Evolutionary conservation across 108 stramenopile genomes (phyloP).

Genomic region (Skeletonema marinoi): DNA sequence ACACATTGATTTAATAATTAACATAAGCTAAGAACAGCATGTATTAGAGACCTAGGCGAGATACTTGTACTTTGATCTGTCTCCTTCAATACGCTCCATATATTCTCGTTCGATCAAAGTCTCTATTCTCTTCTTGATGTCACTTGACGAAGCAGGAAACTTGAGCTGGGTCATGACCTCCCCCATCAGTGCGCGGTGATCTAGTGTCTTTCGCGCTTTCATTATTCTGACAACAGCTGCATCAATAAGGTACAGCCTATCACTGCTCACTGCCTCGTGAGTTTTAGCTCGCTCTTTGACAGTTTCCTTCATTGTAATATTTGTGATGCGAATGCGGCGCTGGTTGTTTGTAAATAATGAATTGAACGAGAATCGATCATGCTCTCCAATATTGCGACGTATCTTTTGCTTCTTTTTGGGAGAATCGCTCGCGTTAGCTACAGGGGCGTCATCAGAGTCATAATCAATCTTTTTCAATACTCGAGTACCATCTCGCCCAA

Average conservation of each 20-base stretch:
- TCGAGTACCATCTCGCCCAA: slow-evolving; percentile 84
- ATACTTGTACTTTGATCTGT: slow-evolving; percentile 94
- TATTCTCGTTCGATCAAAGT: slow-evolving; percentile 98
- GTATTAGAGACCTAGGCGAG: slow-evolving; percentile 75
- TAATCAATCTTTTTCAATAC: slow-evolving; percentile 74
- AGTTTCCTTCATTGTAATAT: slow-evolving; percentile 95
- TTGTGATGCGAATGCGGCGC: slow-evolving; percentile 91
- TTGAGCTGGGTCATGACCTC: slow-evolving; percentile 93
- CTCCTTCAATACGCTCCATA: slow-evolving; percentile 91
- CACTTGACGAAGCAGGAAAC: slow-evolving; percentile 82
- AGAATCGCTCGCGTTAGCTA: slow-evolving; percentile 32
- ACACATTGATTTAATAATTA: slow-evolving; percentile 8
- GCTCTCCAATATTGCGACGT: slow-evolving; percentile 72
- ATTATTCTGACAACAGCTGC: slow-evolving; percentile 97
- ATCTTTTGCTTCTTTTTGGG: slow-evolving; percentile 60
- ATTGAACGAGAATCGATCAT: slow-evolving; percentile 86
- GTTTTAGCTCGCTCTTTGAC: slow-evolving; percentile 91
- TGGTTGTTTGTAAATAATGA: slow-evolving; percentile 81
- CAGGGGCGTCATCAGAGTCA: slow-evolving; percentile 11
- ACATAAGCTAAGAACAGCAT: neutral
- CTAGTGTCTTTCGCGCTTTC: slow-evolving; percentile 96
- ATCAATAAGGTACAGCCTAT: slow-evolving; percentile 95
- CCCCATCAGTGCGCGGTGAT: slow-evolving; percentile 86
- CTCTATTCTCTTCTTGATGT: slow-evolving; percentile 97
- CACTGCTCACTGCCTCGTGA: slow-evolving; percentile 89